A percentile compares a stretch with the other conserved stretches of the same genome.
phyloP scores from a whole-genome alignment of 176 grass and related monocot genomes.

The Thalia dealbata region DNA sequence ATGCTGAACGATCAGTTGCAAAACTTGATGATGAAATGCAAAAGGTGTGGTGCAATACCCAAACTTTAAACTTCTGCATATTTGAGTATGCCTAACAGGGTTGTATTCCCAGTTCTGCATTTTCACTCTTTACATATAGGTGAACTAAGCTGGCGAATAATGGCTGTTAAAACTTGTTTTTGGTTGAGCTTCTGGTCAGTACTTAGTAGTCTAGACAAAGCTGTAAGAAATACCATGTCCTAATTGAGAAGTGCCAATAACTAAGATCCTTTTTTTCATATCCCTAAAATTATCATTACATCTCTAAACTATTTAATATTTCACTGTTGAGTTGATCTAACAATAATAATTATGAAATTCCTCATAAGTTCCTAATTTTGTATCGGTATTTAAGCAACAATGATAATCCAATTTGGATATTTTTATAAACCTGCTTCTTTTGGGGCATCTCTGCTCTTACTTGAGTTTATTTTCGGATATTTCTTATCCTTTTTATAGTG shows the following conservation, averaged over 20 bases:
- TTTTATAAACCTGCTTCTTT: neutral
- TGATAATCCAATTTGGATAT: neutral
- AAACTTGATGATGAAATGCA: slow-evolving; percentile 71
- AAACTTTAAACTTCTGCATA: neutral
- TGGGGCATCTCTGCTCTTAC: neutral
- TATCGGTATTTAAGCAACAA: neutral
- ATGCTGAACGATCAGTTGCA: slow-evolving; percentile 50
- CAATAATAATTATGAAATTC: neutral
- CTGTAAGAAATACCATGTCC: neutral
- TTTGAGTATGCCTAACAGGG: neutral
- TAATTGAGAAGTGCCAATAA: too few relatives aligned
- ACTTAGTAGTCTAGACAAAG: neutral
- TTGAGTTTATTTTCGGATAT: neutral
- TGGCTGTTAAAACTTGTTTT: neutral
- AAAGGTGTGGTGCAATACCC: slow-evolving; percentile 36
- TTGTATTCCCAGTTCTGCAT: too few relatives aligned
- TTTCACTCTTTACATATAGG: neutral
- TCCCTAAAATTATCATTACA: too few relatives aligned
- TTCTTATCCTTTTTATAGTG: neutral
- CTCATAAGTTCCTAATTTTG: too few relatives aligned
- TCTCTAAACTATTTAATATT: too few relatives aligned
- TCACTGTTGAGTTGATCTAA: too few relatives aligned
- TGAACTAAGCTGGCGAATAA: neutral
- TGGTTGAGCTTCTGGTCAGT: neutral
- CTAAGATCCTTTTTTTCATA: too few relatives aligned